Evolutionary conservation across 148 eudicot genomes (phyloP), one percentile per base, ranked within the genome.

Genomic region (Pouteria glomerata): DNA sequence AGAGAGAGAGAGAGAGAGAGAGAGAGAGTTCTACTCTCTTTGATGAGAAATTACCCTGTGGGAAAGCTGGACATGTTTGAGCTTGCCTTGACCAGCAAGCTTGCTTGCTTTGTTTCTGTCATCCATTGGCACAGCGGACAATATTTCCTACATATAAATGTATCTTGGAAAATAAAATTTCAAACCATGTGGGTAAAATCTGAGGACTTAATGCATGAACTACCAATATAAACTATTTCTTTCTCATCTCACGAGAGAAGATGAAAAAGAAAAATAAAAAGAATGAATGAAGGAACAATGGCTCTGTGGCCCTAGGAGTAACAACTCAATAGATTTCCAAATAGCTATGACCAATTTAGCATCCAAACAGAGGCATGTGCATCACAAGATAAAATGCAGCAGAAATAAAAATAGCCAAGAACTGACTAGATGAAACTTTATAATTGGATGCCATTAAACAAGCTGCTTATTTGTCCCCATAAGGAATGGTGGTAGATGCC

Each of bases 51-150:
- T 45, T 88, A 95, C 99, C 96, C 67, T 81, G 53, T 92, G 92
- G 19, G 87, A 82, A 72, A 95, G 89, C 68, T 47, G 85, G 61
- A 95, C 68, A 69, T 95, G 79, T 73, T 85, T 81, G 11, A 92
- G 89, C 78, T 88, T 80, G 70, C 79, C 76, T 66, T 75, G 86
- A 77, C 85, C 83, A 76, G 75, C 69, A 72, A 76, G 71, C 35
- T 68, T 58, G 71, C 73, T 79, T 51, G 81, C 78, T 62, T 63
- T 80, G 57, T 76, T 76, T 79, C 97, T 84, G 37, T 95, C 87
- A 53, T 79, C 86, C 76, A 85, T 71, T 19, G 97, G 89, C 47
- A 85, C 94, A 76, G 91, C 94, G 52, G 99, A 88, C 77, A 95
- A 81, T 68, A 92, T 82, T 80, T 89, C 96, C 99, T 95, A 79